Base-by-base conservation (phyloP, 768 basidiomycete species). In the Naganishia randhawae region DNA sequence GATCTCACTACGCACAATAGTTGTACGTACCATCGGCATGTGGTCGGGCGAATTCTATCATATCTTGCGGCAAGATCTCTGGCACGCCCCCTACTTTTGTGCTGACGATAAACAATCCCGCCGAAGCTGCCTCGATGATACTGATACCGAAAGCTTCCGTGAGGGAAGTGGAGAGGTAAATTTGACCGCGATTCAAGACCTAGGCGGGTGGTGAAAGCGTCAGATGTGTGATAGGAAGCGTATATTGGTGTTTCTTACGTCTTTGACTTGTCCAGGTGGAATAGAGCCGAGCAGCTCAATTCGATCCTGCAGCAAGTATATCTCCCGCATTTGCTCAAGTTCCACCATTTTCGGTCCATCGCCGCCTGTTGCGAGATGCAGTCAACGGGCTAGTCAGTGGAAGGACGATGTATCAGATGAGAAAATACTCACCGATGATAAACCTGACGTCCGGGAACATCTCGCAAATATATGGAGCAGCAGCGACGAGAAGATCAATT, bases 111-210 rank as follows among this genome's bases (percentile, higher is more conserved):
- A 95, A 95, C 17, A 97, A 83, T 0, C 96, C 95, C 0, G 92
- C 87, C 71, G 91, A 94, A 0, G 96, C 96, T 0, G 95, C 96
- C 82, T 99, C 96, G 50, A 99, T 85, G 71, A 95, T 93, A n/a
- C 90, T 91, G 71, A 95, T 98, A 0, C 96, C 95, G 72, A 98
- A 99, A 0, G 96, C 86, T 77, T 98, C 96, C 0, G 95, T 98
- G 29, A 98, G 84, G 0, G 92, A 94, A 0, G 96, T 94, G 75
- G 94, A 96, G 83, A 99, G 83, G 81, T 89, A 99, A 69, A 99
- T 93, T 14, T 90, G 84, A 0, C 94, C 96, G 50, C 86, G 87
- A 8, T 83, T 83, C 13, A 99, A 84, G n/a, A 96, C 87, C 91
- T 93, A 71, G 16, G 32, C 29, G 48, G 16, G 33, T 31, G 27